Evolutionary conservation across 2,329 filamentous ascomycete genomes (phyloP).

Genomic region (Cladosporium sp.): DNA sequence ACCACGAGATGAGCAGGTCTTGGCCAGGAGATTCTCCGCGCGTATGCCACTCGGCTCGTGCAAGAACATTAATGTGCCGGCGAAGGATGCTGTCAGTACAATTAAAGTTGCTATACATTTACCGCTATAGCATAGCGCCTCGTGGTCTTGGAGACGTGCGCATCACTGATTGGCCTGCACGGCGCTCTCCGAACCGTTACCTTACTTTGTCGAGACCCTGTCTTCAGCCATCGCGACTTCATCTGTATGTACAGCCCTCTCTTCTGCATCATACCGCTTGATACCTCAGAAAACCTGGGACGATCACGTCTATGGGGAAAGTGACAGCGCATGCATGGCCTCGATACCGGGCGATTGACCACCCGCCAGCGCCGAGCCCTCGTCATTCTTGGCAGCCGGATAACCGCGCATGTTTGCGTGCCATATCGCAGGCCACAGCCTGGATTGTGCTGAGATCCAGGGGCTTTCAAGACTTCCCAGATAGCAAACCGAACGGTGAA

Average conservation of each 20-base stretch:
- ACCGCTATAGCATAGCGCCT: constrained; percentile 3
- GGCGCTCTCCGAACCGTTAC: constrained; percentile 4
- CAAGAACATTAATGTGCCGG: not conserved
- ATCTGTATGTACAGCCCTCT: too few relatives aligned
- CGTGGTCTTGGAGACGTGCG: not conserved
- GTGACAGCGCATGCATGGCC: constrained; percentile 5
- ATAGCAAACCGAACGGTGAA: not conserved
- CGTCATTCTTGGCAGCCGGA: not conserved
- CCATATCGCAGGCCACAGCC: not conserved
- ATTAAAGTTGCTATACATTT: not conserved
- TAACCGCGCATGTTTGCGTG: not conserved
- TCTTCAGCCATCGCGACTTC: not conserved
- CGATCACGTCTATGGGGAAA: not conserved
- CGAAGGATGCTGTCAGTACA: constrained; percentile 2
- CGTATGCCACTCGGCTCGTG: too few relatives aligned
- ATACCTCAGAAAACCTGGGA: not conserved
- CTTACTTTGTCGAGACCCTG: not conserved
- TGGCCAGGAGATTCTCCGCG: too few relatives aligned
- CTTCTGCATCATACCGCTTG: too few relatives aligned
- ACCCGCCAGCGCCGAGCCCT: not conserved
- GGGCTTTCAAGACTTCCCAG: not conserved
- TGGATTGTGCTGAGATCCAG: not conserved
- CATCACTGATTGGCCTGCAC: not conserved
- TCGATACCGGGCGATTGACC: not conserved
- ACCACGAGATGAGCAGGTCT: too few relatives aligned